Evolutionary conservation across 2,329 filamentous ascomycete genomes (phyloP), one percentile per base, ranked within the genome.

Genomic region (Microdochium paspali): DNA sequence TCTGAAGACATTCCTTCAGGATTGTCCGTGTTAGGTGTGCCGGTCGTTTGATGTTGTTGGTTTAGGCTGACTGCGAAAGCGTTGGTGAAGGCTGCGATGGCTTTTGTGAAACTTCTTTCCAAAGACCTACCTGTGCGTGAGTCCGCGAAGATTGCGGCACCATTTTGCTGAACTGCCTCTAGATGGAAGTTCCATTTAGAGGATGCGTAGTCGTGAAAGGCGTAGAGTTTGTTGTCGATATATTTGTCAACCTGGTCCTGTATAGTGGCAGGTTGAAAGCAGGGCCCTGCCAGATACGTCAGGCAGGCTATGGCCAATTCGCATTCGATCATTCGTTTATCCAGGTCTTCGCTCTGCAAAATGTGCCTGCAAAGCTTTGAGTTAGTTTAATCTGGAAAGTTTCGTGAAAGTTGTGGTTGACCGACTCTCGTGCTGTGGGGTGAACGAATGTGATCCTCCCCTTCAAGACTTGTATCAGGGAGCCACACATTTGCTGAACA

Each of bases 201-300:
- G 4, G 58, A 48, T 0, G 65, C 65, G 26, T 70, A 70, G 44
- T 70, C 66, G 15, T 66, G 62, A 40, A 70, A 65, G 1, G 60
- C 56, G 47, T 64, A 69, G 44, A 55, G 57, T 0, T 66, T 67
- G 0, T 51, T 15, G n/a, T 40, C 35, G 12, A 40, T 21, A 18
- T 21, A 40, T 3, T 46, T 44, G 7, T 56, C 54, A 18, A 49
- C 54, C 0, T 47, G 0, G 5, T 48, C 32, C 12, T 60, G 50
- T 0, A 52, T 24, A 0, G 47, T 47, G 2, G n/a, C 13, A 4
- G 59, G 44, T 0, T 42, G 32, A 48, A 70, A 69, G 48, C 59
- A 67, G 1, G 50, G 50, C 10, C 61, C 56, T 2, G 57, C 58
- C 2, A 70, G 55, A 24, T 70, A 69, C 4, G 50, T 46, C 7